A percentile compares a stretch with the other conserved stretches of the same genome.
Conservation (phyloP, 225 moss, liverwort and hornwort species). For the Sphagnum contortum region DNA sequence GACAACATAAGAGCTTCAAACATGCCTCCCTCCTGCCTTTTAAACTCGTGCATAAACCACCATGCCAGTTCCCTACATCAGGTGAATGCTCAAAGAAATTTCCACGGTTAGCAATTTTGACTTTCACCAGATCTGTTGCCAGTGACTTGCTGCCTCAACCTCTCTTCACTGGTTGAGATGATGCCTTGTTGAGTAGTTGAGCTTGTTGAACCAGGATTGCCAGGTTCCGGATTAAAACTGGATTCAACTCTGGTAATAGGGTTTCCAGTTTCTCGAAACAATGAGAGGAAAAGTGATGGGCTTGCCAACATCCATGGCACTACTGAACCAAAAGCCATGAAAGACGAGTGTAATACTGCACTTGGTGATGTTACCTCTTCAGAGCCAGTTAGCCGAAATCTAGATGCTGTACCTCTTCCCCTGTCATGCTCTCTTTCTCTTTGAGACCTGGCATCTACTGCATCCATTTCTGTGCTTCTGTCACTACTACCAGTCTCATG, state of each 20-base stretch:
- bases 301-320: slow-evolving; percentile 69
- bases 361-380: slow-evolving; percentile 13
- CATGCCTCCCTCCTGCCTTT: too few species aligned
- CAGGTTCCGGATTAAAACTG: too few species aligned
- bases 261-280: slow-evolving; percentile 50
- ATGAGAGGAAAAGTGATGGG: slow-evolving; percentile 55
- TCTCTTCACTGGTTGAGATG: too few species aligned
- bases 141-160: too few species aligned
- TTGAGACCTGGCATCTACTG: slow-evolving; percentile 5
- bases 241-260: neutral
- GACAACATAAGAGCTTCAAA: too few species aligned
- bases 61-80: too few species aligned
- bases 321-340: slow-evolving; percentile 51
- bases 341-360: slow-evolving; percentile 27
- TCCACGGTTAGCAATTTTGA: too few species aligned
- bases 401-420: slow-evolving; percentile 13
- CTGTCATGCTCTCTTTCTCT: slow-evolving; percentile 16
- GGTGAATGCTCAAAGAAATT: too few species aligned
- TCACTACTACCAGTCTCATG: slow-evolving; percentile 25
- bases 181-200: too few species aligned
- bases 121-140: too few species aligned
- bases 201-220: too few species aligned
- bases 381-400: slow-evolving; percentile 18
- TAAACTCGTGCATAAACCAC: too few species aligned
- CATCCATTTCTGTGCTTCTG: slow-evolving; percentile 19